A percentile compares a stretch with the other conserved stretches of the same genome.
These are phyloP conservation scores for Tanacetum coccineum DNA, from an alignment of 129 eudicot genomes.

Conservation along the genomic window DNA sequence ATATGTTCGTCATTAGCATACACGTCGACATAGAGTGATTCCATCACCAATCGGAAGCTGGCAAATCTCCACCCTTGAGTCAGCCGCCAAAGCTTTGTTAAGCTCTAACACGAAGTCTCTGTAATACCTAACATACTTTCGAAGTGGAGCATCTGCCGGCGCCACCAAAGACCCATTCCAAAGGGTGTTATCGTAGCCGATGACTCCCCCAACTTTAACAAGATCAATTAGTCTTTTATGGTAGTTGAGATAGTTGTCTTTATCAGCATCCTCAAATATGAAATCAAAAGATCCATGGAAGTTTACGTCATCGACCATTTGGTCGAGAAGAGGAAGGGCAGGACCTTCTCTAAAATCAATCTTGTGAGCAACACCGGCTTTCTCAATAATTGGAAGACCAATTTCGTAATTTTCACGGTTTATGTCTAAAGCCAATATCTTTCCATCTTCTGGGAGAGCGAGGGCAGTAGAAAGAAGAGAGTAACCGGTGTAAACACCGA, in stretches of 20 bases:
- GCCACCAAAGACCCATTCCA: slow-evolving; percentile 33
- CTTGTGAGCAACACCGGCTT: slow-evolving; percentile 25
- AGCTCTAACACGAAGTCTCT: slow-evolving; percentile 29
- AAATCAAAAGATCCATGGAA: slow-evolving; percentile 28
- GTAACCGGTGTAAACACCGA: slow-evolving; percentile 45
- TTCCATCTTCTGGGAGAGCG: slow-evolving; percentile 45
- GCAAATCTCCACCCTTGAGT: slow-evolving; percentile 22
- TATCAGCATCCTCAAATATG: slow-evolving; percentile 32
- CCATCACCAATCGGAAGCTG: slow-evolving; percentile 31
- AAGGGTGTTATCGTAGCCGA: slow-evolving; percentile 32
- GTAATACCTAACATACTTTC: slow-evolving; percentile 30
- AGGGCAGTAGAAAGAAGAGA: slow-evolving; percentile 55
- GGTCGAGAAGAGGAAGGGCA: slow-evolving; percentile 25
- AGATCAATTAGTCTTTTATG: slow-evolving; percentile 28
- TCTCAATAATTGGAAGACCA: slow-evolving; percentile 23
- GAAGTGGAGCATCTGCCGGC: slow-evolving; percentile 25
- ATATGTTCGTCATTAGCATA: background rate
- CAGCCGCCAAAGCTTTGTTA: slow-evolving; percentile 28
- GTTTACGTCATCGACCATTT: slow-evolving; percentile 24
- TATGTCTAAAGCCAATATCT: slow-evolving; percentile 27
- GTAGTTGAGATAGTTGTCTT: slow-evolving; percentile 29
- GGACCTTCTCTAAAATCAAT: slow-evolving; percentile 26
- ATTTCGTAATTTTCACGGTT: slow-evolving; percentile 23
- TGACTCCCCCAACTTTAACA: slow-evolving; percentile 27
- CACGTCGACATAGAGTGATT: slow-evolving; percentile 22